Evolutionary conservation across 1,284 basidiomycete genomes (phyloP), one percentile per base, ranked within the genome.

Genomic region (Tilletia setariae): DNA sequence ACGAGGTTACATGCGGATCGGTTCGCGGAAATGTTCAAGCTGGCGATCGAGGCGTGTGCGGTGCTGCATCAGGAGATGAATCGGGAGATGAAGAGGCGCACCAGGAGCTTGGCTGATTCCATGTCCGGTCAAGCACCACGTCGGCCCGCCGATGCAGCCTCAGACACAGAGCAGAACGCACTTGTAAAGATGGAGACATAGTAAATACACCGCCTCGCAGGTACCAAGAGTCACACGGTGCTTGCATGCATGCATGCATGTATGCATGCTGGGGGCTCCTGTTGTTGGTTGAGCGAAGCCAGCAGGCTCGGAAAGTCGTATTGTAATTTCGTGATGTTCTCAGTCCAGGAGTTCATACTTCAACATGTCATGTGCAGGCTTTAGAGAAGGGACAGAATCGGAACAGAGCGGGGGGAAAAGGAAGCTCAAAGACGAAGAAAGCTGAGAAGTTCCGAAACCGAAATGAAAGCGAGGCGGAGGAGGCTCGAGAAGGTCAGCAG

Each of bases 1-100:
- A 96, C 93, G 15, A 86, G 94, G n/a, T 83, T 98, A 70, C 93
- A 94, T 78, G 90, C 94, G 15, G 93, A 95, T 78, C 87, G 92
- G 53, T 95, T 98, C 78, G 91, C 92, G 80, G 92, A 94, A 79
- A 89, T 97, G 79, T 88, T 98, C 73, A 84, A 85, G 71, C 83
- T 95, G 53, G 93, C 90, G 0, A 87, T 89, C 32, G 89, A 93
- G 68, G 93, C 90, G 7, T 40, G 49, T 40, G 86, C 86, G 67
- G 89, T 93, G 19, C 84, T 98, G 64, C 91, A 93, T 74, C 85
- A 83, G 64, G 94, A 96, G 85, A 94, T 97, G 91, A 90, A 88
- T 76, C 83, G 81, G 40, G 90, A 90, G 0, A 87, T 95, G 66
- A 86, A 87, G 75, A 86, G 84, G 66, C 85, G 90, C 80, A 92